Conservation (phyloP, 306 rosid species). For the Fragaria ananassa region DNA sequence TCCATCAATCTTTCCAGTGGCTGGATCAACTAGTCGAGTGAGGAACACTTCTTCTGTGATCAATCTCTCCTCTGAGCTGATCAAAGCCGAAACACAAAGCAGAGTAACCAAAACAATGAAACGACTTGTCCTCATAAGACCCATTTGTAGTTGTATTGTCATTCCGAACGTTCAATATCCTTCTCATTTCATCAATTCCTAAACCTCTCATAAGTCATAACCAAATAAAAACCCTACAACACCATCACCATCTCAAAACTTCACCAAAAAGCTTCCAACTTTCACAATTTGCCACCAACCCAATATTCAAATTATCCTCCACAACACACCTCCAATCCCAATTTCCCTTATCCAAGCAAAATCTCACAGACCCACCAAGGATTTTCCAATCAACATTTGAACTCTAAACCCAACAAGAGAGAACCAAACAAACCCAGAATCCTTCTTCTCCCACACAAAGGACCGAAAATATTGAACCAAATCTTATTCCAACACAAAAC, state of each 20-base stretch:
- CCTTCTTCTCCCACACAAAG: slow-evolving; percentile 11
- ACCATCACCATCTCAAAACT: slow-evolving; percentile 28
- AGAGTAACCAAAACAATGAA: slow-evolving; percentile 53
- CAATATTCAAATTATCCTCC: slow-evolving; percentile 26
- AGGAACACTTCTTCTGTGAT: slow-evolving; percentile 42
- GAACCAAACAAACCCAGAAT: slow-evolving; percentile 6
- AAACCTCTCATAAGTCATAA: slow-evolving; percentile 32
- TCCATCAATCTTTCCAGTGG: slow-evolving; percentile 44
- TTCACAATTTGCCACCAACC: slow-evolving; percentile 23
- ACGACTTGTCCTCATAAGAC: slow-evolving; percentile 46
- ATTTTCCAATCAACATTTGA: slow-evolving; percentile 21
- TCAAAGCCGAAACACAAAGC: slow-evolving; percentile 32
- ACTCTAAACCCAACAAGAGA: slow-evolving; percentile 13
- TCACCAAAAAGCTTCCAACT: slow-evolving; percentile 26
- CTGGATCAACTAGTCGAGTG: slow-evolving; percentile 53
- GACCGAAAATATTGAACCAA: slow-evolving; percentile 26
- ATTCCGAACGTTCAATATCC: slow-evolving; percentile 41
- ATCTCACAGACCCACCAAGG: slow-evolving; percentile 35
- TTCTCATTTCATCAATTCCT: slow-evolving; percentile 48
- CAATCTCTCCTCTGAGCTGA: slow-evolving; percentile 38
- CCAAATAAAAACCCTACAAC: slow-evolving; percentile 35
- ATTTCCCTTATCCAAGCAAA: slow-evolving; percentile 20
- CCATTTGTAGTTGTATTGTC: slow-evolving; percentile 44
- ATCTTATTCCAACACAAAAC: slow-evolving; percentile 6
- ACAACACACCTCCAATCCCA: slow-evolving; percentile 9